Evolutionary conservation across 805 yeast species (phyloP).

Genomic region (Starmerella etchellsii): DNA sequence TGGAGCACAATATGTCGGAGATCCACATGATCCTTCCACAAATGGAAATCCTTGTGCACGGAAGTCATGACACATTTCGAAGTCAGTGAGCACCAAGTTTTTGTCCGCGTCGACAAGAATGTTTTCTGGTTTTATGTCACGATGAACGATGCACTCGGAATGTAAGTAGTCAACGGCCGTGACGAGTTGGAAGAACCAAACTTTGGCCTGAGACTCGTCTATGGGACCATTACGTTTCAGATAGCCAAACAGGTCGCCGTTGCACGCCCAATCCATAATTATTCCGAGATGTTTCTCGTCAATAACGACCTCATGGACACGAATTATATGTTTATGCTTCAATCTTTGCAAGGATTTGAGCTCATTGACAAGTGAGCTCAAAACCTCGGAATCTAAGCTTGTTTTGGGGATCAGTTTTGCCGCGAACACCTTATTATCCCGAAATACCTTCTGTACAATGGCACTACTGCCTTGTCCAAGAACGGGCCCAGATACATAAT

Average conservation of each 20-base stretch:
- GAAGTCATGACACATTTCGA: conserved; percentile 61
- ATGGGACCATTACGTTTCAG: conserved; percentile 28
- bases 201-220: conserved; percentile 30
- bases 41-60: conserved; percentile 23
- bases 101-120: conserved; percentile 46
- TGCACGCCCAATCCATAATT: conserved; percentile 56
- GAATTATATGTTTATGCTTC: conserved; percentile 59
- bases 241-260: conserved; percentile 40
- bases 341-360: conserved; percentile 61
- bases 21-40: conserved; percentile 85
- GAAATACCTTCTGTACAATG: too few species aligned
- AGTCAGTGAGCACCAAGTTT: conserved; percentile 68
- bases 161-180: conserved; percentile 69
- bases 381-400: conserved; percentile 48
- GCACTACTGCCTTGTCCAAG: too few species aligned
- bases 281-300: conserved; percentile 49
- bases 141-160: conserved; percentile 57
- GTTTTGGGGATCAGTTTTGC: conserved; percentile 81
- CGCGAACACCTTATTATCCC: conserved; percentile 34
- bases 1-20: conserved; percentile 93
- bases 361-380: conserved; percentile 67
- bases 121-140: conserved; percentile 88
- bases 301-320: conserved; percentile 47
- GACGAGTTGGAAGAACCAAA: conserved; percentile 49
- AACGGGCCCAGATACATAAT: too few species aligned